phyloP scores from a whole-genome alignment of 2,329 filamentous ascomycete species.

The Onygena corvina region DNA sequence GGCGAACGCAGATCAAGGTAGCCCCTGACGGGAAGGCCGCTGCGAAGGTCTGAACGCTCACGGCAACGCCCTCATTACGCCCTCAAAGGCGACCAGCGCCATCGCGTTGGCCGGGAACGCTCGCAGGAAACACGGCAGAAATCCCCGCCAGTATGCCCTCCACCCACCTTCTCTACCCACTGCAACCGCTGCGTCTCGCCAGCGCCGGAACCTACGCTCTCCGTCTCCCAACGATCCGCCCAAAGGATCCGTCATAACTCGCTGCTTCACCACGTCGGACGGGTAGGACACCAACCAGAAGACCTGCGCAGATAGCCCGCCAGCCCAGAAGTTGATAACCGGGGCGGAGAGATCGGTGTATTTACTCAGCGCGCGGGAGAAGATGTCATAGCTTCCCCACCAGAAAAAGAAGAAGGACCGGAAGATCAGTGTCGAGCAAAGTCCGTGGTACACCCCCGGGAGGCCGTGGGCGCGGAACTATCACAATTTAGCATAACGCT shows the following conservation, averaged over 20 bases:
- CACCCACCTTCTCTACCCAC: constrained; percentile 66
- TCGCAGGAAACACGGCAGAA: constrained; percentile 81
- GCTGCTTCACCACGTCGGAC: constrained; percentile 85
- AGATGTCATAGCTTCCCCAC: constrained; percentile 90
- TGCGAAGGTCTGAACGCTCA: constrained; percentile 14
- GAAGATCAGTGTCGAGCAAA: constrained; percentile 76
- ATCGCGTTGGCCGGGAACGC: constrained; percentile 94
- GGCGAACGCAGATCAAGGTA: constrained; percentile 1
- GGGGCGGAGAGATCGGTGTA: constrained; percentile 62
- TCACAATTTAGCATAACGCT: background rate
- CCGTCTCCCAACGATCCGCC: constrained; percentile 58
- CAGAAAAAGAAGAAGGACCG: constrained; percentile 92
- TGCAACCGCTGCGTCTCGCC: constrained; percentile 66
- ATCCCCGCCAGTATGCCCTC: constrained; percentile 83
- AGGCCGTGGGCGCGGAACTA: constrained; percentile 55
- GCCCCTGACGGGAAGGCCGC: background rate
- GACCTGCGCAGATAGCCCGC: constrained; percentile 79
- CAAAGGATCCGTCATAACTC: constrained; percentile 90
- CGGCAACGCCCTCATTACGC: constrained; percentile 57
- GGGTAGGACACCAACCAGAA: constrained; percentile 94
- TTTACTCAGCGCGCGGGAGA: constrained; percentile 55
- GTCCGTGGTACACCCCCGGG: constrained; percentile 69
- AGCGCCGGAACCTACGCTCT: constrained; percentile 54
- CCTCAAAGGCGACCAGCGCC: constrained; percentile 87
- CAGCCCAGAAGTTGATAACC: constrained; percentile 92